Conservation (phyloP, 768 basidiomycete genomes). For the Sporobolomyces pararoseus region DNA sequence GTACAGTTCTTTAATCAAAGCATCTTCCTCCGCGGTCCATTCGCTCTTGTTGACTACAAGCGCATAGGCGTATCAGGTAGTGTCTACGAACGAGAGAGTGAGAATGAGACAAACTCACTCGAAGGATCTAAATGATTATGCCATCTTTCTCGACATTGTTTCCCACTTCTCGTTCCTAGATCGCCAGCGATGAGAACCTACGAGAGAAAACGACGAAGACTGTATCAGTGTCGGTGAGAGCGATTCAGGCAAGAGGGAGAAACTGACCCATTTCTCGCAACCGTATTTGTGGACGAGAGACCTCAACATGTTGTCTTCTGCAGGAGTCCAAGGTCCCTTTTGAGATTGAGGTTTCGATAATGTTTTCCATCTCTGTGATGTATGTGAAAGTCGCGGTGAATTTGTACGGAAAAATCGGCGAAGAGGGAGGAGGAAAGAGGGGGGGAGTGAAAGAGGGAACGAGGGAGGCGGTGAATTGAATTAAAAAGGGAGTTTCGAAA, state of each 20-base stretch:
- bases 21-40: slow-evolving; percentile 43
- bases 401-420: neutral
- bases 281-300: slow-evolving; percentile 37
- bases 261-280: slow-evolving; percentile 44
- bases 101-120: slow-evolving; percentile 30
- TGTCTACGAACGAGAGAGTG: neutral
- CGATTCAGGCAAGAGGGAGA: neutral
- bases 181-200: slow-evolving; percentile 40
- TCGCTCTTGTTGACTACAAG: slow-evolving; percentile 43
- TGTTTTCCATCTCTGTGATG: slow-evolving; percentile 33
- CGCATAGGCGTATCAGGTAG: neutral
- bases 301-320: slow-evolving; percentile 35
- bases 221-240: too few species aligned
- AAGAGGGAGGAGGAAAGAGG: neutral
- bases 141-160: slow-evolving; percentile 47
- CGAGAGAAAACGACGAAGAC: neutral
- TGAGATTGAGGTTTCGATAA: slow-evolving; percentile 34
- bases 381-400: too few species aligned
- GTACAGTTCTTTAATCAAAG: slow-evolving; percentile 38
- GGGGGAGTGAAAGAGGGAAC: neutral
- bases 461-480: neutral
- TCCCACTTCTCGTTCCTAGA: slow-evolving; percentile 41
- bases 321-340: slow-evolving; percentile 42
- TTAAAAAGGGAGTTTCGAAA: neutral
- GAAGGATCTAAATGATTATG: slow-evolving; percentile 45